These are phyloP conservation scores for Exophiala aquamarina DNA, from an alignment of 2,329 filamentous ascomycete genomes.

Conservation along the genomic window DNA sequence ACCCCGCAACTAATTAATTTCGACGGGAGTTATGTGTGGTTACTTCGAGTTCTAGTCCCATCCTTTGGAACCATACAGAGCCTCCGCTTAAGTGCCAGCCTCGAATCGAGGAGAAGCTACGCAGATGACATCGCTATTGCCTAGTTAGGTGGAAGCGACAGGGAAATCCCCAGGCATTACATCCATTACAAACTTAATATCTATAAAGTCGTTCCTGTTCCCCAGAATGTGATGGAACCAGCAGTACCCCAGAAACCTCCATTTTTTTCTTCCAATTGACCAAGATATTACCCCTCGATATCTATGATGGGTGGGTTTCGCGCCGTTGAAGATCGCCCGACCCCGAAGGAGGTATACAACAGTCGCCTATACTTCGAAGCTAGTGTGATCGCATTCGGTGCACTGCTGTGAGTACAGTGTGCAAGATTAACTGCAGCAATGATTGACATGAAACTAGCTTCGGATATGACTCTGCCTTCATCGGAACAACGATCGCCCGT, in stretches of 20 bases:
- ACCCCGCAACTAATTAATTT: too few species aligned
- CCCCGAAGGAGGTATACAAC: constrained; percentile 57
- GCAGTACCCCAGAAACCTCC: not conserved
- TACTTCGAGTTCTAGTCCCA: too few species aligned
- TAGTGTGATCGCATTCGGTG: constrained; percentile 51
- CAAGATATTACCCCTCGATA: not conserved
- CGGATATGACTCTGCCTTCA: constrained; percentile 56
- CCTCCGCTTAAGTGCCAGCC: too few species aligned
- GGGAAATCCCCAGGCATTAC: too few species aligned
- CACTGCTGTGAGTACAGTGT: constrained; percentile 34
- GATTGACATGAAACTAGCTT: constrained; percentile 34
- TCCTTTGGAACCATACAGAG: too few species aligned
- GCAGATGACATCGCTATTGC: too few species aligned
- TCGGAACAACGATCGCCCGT: constrained; percentile 55
- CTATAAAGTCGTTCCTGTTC: constrained; percentile 1
- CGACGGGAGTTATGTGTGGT: too few species aligned
- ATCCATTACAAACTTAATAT: not conserved
- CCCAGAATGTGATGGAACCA: not conserved
- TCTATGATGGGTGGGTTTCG: constrained; percentile 33
- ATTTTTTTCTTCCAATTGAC: not conserved
- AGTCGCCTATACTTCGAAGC: constrained; percentile 51
- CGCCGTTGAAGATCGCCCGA: constrained; percentile 56
- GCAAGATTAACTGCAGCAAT: constrained; percentile 25
- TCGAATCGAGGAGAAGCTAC: too few species aligned
- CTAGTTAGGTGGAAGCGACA: too few species aligned